These are phyloP conservation scores for Juglanconis sp. DNA, from an alignment of 2,329 filamentous ascomycete species.

Conservation along the genomic window DNA sequence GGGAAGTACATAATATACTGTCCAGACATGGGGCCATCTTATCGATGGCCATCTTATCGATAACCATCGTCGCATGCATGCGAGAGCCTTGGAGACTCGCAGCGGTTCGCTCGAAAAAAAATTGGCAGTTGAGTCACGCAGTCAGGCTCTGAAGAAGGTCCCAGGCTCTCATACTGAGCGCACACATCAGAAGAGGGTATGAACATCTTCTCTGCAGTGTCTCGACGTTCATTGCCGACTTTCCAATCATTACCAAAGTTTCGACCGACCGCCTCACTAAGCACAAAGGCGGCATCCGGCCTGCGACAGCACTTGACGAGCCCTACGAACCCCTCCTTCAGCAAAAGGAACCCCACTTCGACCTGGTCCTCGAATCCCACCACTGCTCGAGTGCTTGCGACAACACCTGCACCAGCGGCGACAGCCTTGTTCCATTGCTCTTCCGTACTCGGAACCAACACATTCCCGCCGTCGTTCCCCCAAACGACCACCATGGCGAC, in stretches of 20 bases:
- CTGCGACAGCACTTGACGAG: slow-evolving; percentile 1
- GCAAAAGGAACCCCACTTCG: slow-evolving; percentile 13
- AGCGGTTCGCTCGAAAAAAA: not conserved
- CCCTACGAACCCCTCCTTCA: slow-evolving; percentile 16
- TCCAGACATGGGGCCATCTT: too few relatives aligned
- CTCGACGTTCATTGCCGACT: not conserved
- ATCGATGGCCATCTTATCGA: too few relatives aligned
- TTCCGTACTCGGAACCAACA: not conserved
- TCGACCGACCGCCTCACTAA: not conserved
- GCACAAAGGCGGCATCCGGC: not conserved
- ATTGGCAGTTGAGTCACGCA: slow-evolving; percentile 15
- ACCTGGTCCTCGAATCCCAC: not conserved
- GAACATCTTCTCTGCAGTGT: slow-evolving; percentile 12
- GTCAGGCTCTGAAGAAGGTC: not conserved
- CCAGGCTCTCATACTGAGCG: not conserved
- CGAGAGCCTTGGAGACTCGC: not conserved
- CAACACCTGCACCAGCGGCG: not conserved
- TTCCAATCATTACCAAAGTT: not conserved
- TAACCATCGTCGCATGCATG: not conserved
- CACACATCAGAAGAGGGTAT: slow-evolving; percentile 10
- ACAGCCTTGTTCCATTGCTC: not conserved
- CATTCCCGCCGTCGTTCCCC: slow-evolving; percentile 11
- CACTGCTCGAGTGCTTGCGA: slow-evolving; percentile 2
- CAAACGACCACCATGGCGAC: slow-evolving; percentile 13
- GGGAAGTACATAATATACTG: too few relatives aligned